Conservation (phyloP, 2,329 filamentous ascomycete genomes). For the Pseudopyrenochaeta lycopersici region DNA sequence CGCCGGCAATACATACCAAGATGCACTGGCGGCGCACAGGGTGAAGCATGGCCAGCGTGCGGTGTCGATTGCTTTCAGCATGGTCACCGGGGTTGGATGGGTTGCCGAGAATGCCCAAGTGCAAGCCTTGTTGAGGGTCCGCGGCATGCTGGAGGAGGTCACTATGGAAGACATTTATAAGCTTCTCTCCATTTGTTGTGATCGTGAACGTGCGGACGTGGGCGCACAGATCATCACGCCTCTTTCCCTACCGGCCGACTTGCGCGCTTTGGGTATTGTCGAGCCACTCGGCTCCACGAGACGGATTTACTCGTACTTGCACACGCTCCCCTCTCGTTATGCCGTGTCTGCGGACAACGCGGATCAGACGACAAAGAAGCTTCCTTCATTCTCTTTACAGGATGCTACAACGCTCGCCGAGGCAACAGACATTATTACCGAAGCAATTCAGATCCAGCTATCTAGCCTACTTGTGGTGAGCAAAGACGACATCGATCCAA, state of each 20-base stretch:
- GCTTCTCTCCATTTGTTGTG: slow-evolving; percentile 28
- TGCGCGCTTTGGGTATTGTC: slow-evolving; percentile 19
- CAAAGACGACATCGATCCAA: not conserved
- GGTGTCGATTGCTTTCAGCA: slow-evolving; percentile 26
- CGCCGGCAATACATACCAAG: slow-evolving; percentile 35
- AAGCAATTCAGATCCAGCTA: not conserved
- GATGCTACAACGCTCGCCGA: not conserved
- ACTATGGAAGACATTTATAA: slow-evolving; percentile 25
- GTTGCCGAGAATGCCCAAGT: slow-evolving; percentile 23
- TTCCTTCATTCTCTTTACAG: not conserved
- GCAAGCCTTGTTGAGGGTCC: slow-evolving; percentile 10
- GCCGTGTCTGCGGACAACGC: not conserved
- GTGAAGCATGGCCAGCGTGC: slow-evolving; percentile 19
- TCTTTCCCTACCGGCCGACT: slow-evolving; percentile 21
- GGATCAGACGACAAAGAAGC: not conserved
- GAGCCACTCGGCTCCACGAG: slow-evolving; percentile 26
- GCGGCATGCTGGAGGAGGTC: slow-evolving; percentile 20
- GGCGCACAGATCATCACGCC: slow-evolving; percentile 28
- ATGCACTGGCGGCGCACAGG: slow-evolving; percentile 33
- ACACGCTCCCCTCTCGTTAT: slow-evolving; percentile 14
- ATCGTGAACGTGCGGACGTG: slow-evolving; percentile 5
- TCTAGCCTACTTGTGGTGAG: not conserved
- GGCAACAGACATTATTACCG: not conserved
- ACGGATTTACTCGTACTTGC: slow-evolving; percentile 16
- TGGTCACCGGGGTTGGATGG: slow-evolving; percentile 21